Evolutionary conservation across 768 basidiomycete species (phyloP).

Genomic region (Russula sp.): DNA sequence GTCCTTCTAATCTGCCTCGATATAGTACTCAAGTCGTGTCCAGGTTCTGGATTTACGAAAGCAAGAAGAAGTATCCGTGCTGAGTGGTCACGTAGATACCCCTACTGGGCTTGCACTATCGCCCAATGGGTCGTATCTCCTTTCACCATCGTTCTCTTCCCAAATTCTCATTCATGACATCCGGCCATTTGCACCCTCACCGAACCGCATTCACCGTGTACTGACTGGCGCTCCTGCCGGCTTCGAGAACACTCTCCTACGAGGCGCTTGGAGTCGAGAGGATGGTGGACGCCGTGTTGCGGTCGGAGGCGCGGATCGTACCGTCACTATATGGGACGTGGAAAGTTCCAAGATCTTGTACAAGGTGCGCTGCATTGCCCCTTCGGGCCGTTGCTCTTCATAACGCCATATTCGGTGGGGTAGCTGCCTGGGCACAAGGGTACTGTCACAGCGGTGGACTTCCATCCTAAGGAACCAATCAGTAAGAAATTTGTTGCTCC

Average conservation of each 20-base stretch:
- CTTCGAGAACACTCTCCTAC: constrained; percentile 82
- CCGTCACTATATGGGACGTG: constrained; percentile 82
- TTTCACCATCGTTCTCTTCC: constrained; percentile 87
- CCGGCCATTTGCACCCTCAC: constrained; percentile 85
- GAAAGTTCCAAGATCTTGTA: constrained; percentile 69
- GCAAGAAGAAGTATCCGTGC: constrained; percentile 67
- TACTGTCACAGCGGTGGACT: constrained; percentile 91
- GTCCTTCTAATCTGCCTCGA: background rate
- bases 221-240: constrained; percentile 86
- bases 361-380: constrained; percentile 48
- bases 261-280: constrained; percentile 81
- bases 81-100: constrained; percentile 85
- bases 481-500: constrained; percentile 43
- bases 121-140: constrained; percentile 78
- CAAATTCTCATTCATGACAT: constrained; percentile 87
- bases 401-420: background rate
- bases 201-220: constrained; percentile 71
- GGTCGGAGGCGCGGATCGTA: constrained; percentile 85
- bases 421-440: constrained; percentile 95
- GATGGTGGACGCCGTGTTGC: constrained; percentile 77
- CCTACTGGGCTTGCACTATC: constrained; percentile 91
- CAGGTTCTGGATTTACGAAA: constrained; percentile 91
- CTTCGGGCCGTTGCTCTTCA: background rate
- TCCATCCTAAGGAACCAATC: constrained; percentile 94
- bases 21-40: background rate